Percentiles rank a stretch among this genome's conserved stretches.
Conservation (phyloP, 768 basidiomycete genomes). For the Suillus fuscotomentosus region DNA sequence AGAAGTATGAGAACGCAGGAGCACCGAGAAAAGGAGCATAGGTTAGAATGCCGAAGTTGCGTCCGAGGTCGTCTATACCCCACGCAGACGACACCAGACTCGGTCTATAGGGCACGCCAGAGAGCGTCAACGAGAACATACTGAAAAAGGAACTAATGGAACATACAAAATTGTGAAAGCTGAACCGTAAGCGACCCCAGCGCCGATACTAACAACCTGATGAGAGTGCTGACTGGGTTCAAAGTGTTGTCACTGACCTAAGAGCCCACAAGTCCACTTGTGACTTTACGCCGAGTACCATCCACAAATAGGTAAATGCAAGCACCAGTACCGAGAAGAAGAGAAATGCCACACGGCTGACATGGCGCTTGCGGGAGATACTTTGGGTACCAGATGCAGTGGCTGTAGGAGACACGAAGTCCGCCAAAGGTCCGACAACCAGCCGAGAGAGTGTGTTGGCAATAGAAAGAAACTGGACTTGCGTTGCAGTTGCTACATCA, state of each 20-base stretch:
- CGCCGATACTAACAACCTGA: constrained; percentile 47
- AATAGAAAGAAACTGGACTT: constrained; percentile 70
- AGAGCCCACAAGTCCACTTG: constrained; percentile 64
- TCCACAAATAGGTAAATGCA: constrained; percentile 53
- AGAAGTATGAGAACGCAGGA: constrained; percentile 74
- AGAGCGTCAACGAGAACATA: constrained; percentile 1
- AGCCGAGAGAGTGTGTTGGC: constrained; percentile 74
- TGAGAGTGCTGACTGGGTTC: constrained; percentile 1
- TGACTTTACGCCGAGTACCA: constrained; percentile 44
- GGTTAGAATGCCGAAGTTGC: constrained; percentile 74
- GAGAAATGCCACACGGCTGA: constrained; percentile 66
- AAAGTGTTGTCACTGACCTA: constrained; percentile 43
- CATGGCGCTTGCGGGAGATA: constrained; percentile 46
- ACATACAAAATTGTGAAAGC: constrained; percentile 72
- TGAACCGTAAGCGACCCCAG: constrained; percentile 67
- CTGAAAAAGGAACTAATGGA: not conserved
- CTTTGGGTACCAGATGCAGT: constrained; percentile 33
- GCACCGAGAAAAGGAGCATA: constrained; percentile 79
- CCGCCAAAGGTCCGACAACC: constrained; percentile 66
- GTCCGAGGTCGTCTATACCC: constrained; percentile 66
- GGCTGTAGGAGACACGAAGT: constrained; percentile 66
- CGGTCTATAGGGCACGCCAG: constrained; percentile 43
- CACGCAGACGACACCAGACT: constrained; percentile 70
- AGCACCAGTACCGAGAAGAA: constrained; percentile 48
- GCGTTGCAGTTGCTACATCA: constrained; percentile 47